Base-by-base conservation (phyloP, 148 eudicot genomes). In the Rhododendron williamsianum region DNA sequence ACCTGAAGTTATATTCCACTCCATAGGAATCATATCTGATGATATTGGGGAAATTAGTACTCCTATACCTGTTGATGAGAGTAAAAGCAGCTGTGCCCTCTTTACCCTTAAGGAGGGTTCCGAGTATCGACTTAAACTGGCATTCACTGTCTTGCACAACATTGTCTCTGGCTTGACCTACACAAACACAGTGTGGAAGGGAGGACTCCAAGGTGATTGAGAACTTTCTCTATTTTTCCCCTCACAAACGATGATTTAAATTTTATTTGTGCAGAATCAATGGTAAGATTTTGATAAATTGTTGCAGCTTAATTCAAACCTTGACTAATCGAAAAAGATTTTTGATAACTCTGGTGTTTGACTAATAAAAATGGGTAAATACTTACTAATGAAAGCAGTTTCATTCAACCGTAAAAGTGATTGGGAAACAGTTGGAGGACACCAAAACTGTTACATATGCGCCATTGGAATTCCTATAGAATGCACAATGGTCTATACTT, bases 1-100 rank as follows among this genome's bases (percentile, higher is more conserved):
- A 65, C 95, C 95, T 78, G 95, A 93, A 83, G 94, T 93, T 79
- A 84, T 80, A 83, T 93, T 93, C 85, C 92, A 88, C 48, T 93
- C 95, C 2, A 89, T 93, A 36, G 94, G 92, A 74, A 91, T 93
- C 72, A 58, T 92, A 65, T 92, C 94, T 4, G 82, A 89, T 81
- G 93, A 92, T 69, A 87, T 90, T 81, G 93, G 92, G 81, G 95
- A 93, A 88, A 87, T 88, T 36, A 92, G 16, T 69, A 88, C 90
- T 82, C 84, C 94, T 41, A 86, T 92, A 83, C 93, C 95, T 51
- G 82, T 93, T 51, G 83, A 87, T 58, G 91, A 91, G 78, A 84
- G 74, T 58, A 86, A 89, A 58, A 82, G 83, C 41, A 84, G 91
- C 78, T 72, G 43, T 56, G 88, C 87, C 71, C 85, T 91, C 85